Percentiles rank a stretch among this genome's conserved stretches.
Conservation (phyloP, 2,329 filamentous ascomycete species). For the Pseudomassariella vexata region DNA sequence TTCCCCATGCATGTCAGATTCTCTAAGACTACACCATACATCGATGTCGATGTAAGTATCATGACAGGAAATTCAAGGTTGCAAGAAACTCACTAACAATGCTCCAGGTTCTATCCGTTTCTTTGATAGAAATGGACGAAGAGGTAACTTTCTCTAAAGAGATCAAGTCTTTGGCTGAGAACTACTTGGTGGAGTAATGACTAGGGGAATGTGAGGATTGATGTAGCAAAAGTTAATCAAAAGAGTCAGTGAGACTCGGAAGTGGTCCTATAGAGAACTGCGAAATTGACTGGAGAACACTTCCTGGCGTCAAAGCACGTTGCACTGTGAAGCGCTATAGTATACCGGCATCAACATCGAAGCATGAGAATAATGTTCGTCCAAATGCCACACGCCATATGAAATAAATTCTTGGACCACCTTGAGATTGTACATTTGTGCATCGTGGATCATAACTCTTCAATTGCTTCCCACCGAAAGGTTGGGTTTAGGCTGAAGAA, state of each 20-base stretch:
- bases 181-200: constrained; percentile 68
- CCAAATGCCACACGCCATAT: too few species aligned
- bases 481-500: too few species aligned
- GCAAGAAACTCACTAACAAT: constrained; percentile 18
- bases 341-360: too few species aligned
- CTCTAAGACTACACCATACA: constrained; percentile 76
- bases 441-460: too few species aligned
- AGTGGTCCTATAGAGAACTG: constrained; percentile 4
- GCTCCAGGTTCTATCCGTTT: constrained; percentile 59
- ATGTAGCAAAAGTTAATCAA: constrained; percentile 10
- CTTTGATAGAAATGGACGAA: constrained; percentile 68
- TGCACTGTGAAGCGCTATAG: too few species aligned
- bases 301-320: too few species aligned
- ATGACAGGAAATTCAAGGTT: not conserved
- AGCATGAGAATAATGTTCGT: too few species aligned
- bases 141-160: constrained; percentile 81
- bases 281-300: constrained; percentile 1
- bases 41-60: constrained; percentile 87
- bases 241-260: constrained; percentile 5
- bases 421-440: too few species aligned
- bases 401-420: too few species aligned
- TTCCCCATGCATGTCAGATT: constrained; percentile 96
- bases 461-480: too few species aligned
- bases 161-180: constrained; percentile 69
- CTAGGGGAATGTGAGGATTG: constrained; percentile 6